Evolutionary conservation across 208 protist species (phyloP).

Genomic region (Crithidia expoeki): DNA sequence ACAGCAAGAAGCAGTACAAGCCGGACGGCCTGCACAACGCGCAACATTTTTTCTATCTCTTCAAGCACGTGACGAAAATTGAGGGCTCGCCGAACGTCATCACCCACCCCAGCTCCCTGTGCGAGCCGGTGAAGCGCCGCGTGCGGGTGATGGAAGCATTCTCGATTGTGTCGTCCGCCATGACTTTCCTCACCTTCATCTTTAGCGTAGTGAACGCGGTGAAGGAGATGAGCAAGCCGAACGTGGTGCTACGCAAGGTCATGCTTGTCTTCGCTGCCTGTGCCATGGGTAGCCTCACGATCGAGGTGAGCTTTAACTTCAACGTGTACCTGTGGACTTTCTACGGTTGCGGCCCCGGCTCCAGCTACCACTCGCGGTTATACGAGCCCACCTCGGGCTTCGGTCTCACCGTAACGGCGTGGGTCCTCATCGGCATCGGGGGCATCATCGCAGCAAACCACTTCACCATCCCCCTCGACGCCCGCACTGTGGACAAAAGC

Average conservation of each 20-base stretch:
- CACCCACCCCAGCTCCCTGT: constrained; percentile 36
- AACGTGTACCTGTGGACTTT: constrained; percentile 78
- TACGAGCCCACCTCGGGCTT: constrained; percentile 73
- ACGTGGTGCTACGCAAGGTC: constrained; percentile 26
- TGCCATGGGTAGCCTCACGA: constrained; percentile 47
- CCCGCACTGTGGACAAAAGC: constrained; percentile 50
- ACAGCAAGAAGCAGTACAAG: constrained; percentile 65
- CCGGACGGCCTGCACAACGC: constrained; percentile 30
- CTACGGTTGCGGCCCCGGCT: constrained; percentile 39
- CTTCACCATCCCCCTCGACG: constrained; percentile 54
- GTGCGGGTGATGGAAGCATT: constrained; percentile 59
- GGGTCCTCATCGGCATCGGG: constrained; percentile 52
- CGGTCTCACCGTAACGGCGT: constrained; percentile 64
- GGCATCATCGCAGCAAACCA: constrained; percentile 59
- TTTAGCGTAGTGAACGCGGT: constrained; percentile 40
- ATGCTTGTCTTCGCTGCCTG: constrained; percentile 40
- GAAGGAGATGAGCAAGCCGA: constrained; percentile 26
- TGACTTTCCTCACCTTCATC: constrained; percentile 43
- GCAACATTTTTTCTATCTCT: constrained; percentile 58
- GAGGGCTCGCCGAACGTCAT: constrained; percentile 30
- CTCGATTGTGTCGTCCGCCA: constrained; percentile 38
- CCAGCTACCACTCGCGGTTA: constrained; percentile 72
- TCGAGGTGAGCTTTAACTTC: constrained; percentile 63
- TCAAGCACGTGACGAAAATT: constrained; percentile 42
- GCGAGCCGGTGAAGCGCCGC: constrained; percentile 43